These are phyloP conservation scores for Pythium pyrilobum DNA, from an alignment of 352 stramenopile species.

Conservation along the genomic window DNA sequence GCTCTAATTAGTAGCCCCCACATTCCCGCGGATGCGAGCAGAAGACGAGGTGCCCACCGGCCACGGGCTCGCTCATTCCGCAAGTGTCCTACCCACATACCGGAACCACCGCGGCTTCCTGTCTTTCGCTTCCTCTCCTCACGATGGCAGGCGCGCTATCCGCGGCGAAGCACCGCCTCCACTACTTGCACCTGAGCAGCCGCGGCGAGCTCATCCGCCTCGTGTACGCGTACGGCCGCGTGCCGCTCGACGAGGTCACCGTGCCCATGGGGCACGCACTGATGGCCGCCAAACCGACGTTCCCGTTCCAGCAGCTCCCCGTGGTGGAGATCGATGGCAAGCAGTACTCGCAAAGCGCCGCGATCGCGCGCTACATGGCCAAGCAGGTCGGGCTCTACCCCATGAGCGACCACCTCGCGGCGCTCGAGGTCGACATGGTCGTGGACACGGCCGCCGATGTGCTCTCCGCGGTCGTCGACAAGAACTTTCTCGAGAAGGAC, in stretches of 20 bases:
- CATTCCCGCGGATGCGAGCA: too few relatives aligned
- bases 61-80: too few relatives aligned
- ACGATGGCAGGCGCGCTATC: not conserved
- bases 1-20: conserved; percentile 3
- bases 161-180: conserved; percentile 16
- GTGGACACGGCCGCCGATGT: conserved; percentile 26
- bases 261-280: conserved; percentile 23
- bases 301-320: conserved; percentile 38
- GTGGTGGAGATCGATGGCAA: conserved; percentile 38
- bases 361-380: conserved; percentile 38
- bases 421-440: conserved; percentile 34
- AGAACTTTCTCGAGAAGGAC: conserved; percentile 27
- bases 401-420: conserved; percentile 13
- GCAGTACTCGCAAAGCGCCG: conserved; percentile 29
- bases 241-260: conserved; percentile 34
- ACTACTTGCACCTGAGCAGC: conserved; percentile 40
- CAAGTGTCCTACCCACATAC: too few relatives aligned
- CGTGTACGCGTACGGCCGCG: conserved; percentile 28
- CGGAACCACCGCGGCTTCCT: too few relatives aligned
- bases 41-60: too few relatives aligned
- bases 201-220: conserved; percentile 41
- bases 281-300: conserved; percentile 27
- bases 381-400: conserved; percentile 36
- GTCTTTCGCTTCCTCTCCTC: too few relatives aligned
- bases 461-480: conserved; percentile 16